phyloP scores from a whole-genome alignment of 352 stramenopile genomes.

The Phytophthora hybrid region DNA sequence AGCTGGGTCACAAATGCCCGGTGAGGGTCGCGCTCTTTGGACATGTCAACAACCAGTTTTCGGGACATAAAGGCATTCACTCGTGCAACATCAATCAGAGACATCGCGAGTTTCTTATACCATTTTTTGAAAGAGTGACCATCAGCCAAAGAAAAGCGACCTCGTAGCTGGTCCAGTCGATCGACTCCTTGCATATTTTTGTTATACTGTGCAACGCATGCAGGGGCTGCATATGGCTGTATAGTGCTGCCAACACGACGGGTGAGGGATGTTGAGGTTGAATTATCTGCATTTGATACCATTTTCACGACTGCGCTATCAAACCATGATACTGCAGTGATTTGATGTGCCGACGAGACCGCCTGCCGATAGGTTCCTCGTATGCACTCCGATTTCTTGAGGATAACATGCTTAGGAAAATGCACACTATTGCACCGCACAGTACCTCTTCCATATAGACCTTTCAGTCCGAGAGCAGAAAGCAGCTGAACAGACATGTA shows the following conservation, averaged over 20 bases:
- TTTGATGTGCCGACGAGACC: neutral
- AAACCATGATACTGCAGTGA: neutral
- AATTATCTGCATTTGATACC: too few species aligned
- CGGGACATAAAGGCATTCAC: neutral
- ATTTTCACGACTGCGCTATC: neutral
- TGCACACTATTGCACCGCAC: too few species aligned
- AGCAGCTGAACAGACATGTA: too few species aligned
- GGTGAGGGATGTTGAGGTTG: neutral
- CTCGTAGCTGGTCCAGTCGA: neutral
- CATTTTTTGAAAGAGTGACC: neutral
- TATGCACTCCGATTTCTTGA: too few species aligned
- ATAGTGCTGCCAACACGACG: neutral
- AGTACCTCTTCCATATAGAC: too few species aligned
- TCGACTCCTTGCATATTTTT: neutral
- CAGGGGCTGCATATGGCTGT: neutral
- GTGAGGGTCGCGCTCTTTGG: too few species aligned
- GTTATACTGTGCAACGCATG: neutral
- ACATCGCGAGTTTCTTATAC: neutral
- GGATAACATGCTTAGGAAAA: too few species aligned
- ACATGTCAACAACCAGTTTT: too few species aligned
- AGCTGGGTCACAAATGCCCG: too few species aligned
- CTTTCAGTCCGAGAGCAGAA: too few species aligned
- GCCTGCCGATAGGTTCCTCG: neutral
- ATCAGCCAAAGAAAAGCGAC: neutral
- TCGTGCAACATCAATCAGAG: neutral